phyloP scores from a whole-genome alignment of 352 stramenopile species.

The Phytophthora hibernalis region DNA sequence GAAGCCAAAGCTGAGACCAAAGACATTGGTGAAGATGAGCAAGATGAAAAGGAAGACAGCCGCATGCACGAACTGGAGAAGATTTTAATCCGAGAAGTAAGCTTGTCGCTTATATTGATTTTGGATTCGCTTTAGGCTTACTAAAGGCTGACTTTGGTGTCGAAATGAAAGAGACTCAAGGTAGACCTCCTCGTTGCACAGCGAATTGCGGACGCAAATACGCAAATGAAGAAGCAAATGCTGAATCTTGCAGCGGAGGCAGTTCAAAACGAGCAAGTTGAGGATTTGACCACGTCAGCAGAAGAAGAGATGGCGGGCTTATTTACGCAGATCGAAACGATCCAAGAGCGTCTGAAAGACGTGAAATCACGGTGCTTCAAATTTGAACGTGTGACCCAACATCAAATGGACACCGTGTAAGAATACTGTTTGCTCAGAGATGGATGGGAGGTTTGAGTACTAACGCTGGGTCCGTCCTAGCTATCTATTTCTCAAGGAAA shows the following conservation, averaged over 20 bases:
- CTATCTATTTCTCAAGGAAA: conserved; percentile 85
- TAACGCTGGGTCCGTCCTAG: conserved; percentile 33
- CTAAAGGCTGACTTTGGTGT: neutral
- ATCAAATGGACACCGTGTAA: conserved; percentile 76
- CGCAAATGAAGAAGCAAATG: conserved; percentile 70
- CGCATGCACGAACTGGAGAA: conserved; percentile 60
- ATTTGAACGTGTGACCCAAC: conserved; percentile 60
- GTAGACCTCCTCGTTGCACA: conserved; percentile 81
- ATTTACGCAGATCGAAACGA: conserved; percentile 54
- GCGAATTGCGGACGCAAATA: conserved; percentile 68
- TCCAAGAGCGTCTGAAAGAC: conserved; percentile 61
- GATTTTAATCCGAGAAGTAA: conserved; percentile 71
- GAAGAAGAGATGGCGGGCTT: conserved; percentile 59
- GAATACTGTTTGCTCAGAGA: neutral
- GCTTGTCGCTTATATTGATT: neutral
- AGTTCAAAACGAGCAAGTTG: conserved; percentile 38
- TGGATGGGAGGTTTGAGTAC: neutral
- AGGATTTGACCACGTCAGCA: conserved; percentile 14
- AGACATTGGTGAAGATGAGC: conserved; percentile 4
- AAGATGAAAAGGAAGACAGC: conserved; percentile 16
- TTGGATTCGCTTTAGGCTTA: neutral
- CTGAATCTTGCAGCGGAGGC: conserved; percentile 57
- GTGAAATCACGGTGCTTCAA: conserved; percentile 77
- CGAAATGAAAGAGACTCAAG: conserved; percentile 58
- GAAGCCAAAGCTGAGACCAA: conserved; percentile 30